Base-by-base conservation (phyloP, 202 grass and related monocot species). In the Panicum virgatum region DNA sequence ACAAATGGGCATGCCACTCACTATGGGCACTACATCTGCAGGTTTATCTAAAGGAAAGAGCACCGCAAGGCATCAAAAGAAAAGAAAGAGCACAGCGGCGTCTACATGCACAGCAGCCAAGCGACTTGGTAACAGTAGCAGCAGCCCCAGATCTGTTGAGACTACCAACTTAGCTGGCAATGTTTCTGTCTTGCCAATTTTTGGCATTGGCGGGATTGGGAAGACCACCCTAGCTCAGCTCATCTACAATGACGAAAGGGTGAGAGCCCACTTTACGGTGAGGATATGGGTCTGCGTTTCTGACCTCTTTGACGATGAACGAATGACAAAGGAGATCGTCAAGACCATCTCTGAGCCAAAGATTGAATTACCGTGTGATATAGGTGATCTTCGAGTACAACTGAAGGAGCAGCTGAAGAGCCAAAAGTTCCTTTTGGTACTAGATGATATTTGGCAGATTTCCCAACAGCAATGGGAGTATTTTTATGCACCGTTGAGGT, bases 381-480 rank as follows among this genome's bases (percentile, higher is more conserved):
- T 92, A 18, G 16, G 56, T 32, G 25, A 0, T 61, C 62, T 90
- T 73, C 85, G 77, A 50, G 13, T 0, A 3, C 1, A 20, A 34
- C 18, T 90, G 3, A 48, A 1, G 9, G 23, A 53, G 16, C 22
- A 16, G 4, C 10, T 88, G 3, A 52, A 3, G 75, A 7, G 32
- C 12, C 18, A 36, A 27, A 90, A 50, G 30, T 90, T 82, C 16
- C 78, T 93, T 16, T 16, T 90, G 9, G 79, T 90, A 26, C 12
- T 93, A 1, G 91, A 93, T 80, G 85, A 88, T 73, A 7, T 88
- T 19, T 93, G 91, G 91, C 60, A 75, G 0, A 80, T n/a, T 12
- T 38, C 19, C 38, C 59, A 83, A 54, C 19, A 52, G 29, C 5
- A 62, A 5, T 18, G 88, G 78, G 69, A 78, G 0, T 15, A 1